These are phyloP conservation scores for Platanus orientalis DNA, from an alignment of 164 flowering plant genomes.

Conservation along the genomic window DNA sequence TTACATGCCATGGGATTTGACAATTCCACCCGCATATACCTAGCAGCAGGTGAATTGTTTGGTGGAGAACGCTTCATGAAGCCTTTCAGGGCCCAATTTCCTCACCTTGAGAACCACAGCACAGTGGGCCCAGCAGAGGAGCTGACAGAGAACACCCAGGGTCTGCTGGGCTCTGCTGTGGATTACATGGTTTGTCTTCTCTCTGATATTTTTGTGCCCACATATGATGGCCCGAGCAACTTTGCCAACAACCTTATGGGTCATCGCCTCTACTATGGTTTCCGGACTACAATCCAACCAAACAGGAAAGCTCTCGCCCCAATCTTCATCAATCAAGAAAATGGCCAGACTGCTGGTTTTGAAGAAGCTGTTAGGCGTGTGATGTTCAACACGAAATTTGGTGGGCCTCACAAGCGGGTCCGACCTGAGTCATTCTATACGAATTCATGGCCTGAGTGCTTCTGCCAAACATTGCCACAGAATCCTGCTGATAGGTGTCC, in stretches of 20 bases:
- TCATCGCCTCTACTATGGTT: slow-evolving; percentile 92
- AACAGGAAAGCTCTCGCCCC: slow-evolving; percentile 93
- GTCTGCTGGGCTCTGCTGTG: slow-evolving; percentile 90
- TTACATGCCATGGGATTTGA: slow-evolving; percentile 84
- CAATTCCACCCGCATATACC: slow-evolving; percentile 86
- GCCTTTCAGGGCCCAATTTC: slow-evolving; percentile 77
- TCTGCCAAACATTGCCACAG: slow-evolving; percentile 62
- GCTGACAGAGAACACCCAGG: slow-evolving; percentile 52
- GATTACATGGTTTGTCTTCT: slow-evolving; percentile 99
- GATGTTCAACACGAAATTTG: slow-evolving; percentile 67
- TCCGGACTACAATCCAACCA: slow-evolving; percentile 80
- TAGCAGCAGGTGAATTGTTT: slow-evolving; percentile 95
- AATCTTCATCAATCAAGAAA: slow-evolving; percentile 66
- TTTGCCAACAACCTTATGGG: slow-evolving; percentile 98
- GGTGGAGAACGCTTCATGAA: slow-evolving; percentile 96
- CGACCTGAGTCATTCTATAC: slow-evolving; percentile 89
- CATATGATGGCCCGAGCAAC: slow-evolving; percentile 99
- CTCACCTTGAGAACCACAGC: slow-evolving; percentile 83
- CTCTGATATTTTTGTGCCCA: slow-evolving; percentile 93
- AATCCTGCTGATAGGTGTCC: slow-evolving; percentile 85
- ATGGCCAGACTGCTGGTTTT: slow-evolving; percentile 63
- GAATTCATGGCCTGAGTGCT: slow-evolving; percentile 98
- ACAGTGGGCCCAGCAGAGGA: slow-evolving; percentile 68
- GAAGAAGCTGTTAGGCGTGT: slow-evolving; percentile 76
- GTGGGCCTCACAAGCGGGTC: slow-evolving; percentile 89